These are phyloP conservation scores for Pseudoscleropodium purum DNA, from an alignment of 225 moss, liverwort and hornwort species.

Conservation along the genomic window DNA sequence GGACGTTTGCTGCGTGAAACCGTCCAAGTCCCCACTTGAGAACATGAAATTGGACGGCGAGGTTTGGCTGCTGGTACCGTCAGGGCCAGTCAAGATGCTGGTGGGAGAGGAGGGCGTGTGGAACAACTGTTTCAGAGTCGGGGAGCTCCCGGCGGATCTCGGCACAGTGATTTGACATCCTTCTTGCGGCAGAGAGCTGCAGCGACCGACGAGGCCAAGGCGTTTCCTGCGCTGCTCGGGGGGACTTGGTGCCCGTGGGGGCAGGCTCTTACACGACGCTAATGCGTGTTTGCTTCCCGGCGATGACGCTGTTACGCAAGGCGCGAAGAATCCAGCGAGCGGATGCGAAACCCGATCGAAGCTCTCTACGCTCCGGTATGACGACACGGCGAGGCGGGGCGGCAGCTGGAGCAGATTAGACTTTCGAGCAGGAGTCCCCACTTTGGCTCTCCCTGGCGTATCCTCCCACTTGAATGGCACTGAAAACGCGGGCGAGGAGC, in stretches of 20 bases:
- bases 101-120: slow-evolving; percentile 54
- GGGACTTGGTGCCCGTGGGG: slow-evolving; percentile 3
- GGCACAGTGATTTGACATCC: slow-evolving; percentile 25
- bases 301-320: slow-evolving; percentile 25
- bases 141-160: slow-evolving; percentile 10
- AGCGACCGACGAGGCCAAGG: slow-evolving; percentile 24
- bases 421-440: neutral
- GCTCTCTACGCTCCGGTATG: neutral
- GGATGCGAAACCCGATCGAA: slow-evolving; percentile 19
- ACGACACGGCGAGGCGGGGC: slow-evolving; percentile 28
- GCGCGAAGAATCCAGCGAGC: slow-evolving; percentile 30
- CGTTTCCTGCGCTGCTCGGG: slow-evolving; percentile 8
- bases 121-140: neutral
- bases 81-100: slow-evolving; percentile 67
- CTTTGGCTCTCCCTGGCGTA: slow-evolving; percentile 74
- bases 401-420: slow-evolving; percentile 34
- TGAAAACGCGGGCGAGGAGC: slow-evolving; percentile 34
- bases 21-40: slow-evolving; percentile 35
- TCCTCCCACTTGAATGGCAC: slow-evolving; percentile 96
- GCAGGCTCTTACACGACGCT: slow-evolving; percentile 17
- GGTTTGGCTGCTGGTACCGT: slow-evolving; percentile 45
- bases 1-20: slow-evolving; percentile 31
- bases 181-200: slow-evolving; percentile 32
- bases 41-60: slow-evolving; percentile 47
- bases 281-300: slow-evolving; percentile 4